These are phyloP conservation scores for Cornus suecica DNA, from an alignment of 148 eudicot species.

Conservation along the genomic window DNA sequence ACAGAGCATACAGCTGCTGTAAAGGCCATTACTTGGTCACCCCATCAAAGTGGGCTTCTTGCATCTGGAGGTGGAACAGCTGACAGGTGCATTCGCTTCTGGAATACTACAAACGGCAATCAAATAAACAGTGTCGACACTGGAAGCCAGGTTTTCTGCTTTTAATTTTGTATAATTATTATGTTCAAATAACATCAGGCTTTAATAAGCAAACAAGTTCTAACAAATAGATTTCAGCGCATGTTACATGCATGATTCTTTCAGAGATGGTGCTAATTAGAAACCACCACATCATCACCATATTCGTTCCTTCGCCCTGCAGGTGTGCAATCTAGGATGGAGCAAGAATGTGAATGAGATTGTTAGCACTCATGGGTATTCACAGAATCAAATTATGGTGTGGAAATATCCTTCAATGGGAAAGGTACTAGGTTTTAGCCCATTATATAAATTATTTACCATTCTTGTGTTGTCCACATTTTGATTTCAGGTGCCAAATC, in stretches of 20 bases:
- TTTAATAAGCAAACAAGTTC: no score
- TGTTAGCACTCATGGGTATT: slow-evolving; percentile 99
- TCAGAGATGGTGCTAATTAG: background rate
- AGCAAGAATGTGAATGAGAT: slow-evolving; percentile 96
- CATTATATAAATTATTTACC: background rate
- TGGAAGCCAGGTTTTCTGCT: slow-evolving; percentile 73
- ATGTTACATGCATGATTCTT: background rate
- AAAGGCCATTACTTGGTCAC: slow-evolving; percentile 98
- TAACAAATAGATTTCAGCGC: background rate
- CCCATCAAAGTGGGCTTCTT: slow-evolving; percentile 82
- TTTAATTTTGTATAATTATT: no score
- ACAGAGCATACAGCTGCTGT: slow-evolving; percentile 97
- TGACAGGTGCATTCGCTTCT: slow-evolving; percentile 90
- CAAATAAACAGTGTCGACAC: slow-evolving; percentile 82
- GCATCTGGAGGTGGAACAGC: slow-evolving; percentile 99
- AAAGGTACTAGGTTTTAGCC: slow-evolving; percentile 29
- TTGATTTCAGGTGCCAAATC: background rate
- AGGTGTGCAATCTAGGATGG: slow-evolving; percentile 99
- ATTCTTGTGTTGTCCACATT: background rate
- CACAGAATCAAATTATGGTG: slow-evolving; percentile 97
- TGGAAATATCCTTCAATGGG: slow-evolving; percentile 94
- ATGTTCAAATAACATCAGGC: background rate
- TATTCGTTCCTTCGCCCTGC: background rate
- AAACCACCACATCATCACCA: background rate
- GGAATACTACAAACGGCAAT: slow-evolving; percentile 91